A percentile compares a stretch with the other conserved stretches of the same genome.
Evolutionary conservation across 805 yeast genomes (phyloP).

Genomic region (Yamadazyma philogaea): DNA sequence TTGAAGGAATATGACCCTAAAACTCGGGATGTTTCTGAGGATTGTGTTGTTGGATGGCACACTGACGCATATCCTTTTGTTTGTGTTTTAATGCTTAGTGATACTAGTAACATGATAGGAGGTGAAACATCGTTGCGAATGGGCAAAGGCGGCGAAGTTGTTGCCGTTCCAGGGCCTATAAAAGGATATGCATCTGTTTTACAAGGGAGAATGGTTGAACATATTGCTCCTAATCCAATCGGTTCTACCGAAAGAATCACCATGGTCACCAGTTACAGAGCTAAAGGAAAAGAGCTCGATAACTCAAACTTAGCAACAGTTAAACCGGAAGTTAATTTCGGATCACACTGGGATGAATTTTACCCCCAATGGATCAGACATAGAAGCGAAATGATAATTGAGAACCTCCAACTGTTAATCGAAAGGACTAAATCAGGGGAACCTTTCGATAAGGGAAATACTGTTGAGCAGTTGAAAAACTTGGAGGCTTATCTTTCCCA

Average conservation of each 20-base stretch:
- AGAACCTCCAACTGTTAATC: slow-evolving; percentile 23
- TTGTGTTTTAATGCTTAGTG: slow-evolving; percentile 61
- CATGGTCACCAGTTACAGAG: slow-evolving; percentile 40
- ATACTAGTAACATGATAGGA: slow-evolving; percentile 56
- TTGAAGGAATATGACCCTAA: slow-evolving; percentile 6
- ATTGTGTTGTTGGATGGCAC: slow-evolving; percentile 64
- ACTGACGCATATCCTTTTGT: slow-evolving; percentile 62
- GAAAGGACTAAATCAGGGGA: slow-evolving; percentile 8
- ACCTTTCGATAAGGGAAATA: slow-evolving; percentile 25
- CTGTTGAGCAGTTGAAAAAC: slow-evolving; percentile 20
- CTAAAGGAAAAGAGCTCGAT: slow-evolving; percentile 28
- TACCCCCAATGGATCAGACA: slow-evolving; percentile 38
- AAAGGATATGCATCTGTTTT: slow-evolving; percentile 37
- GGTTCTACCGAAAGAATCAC: slow-evolving; percentile 38
- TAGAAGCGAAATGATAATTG: slow-evolving; percentile 25
- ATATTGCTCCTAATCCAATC: slow-evolving; percentile 38
- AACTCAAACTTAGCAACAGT: slow-evolving; percentile 34
- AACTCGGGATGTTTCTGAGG: slow-evolving; percentile 21
- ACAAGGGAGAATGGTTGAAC: slow-evolving; percentile 41
- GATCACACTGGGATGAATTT: slow-evolving; percentile 32
- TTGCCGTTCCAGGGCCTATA: slow-evolving; percentile 27
- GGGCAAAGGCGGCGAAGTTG: slow-evolving; percentile 31
- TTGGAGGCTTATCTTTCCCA: slow-evolving; percentile 21
- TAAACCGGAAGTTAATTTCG: slow-evolving; percentile 38
- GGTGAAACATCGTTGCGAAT: slow-evolving; percentile 56